These are phyloP conservation scores for Cyanidiococcus yangmingshanensis DNA, from an alignment of 23 red algal species.

Conservation along the genomic window DNA sequence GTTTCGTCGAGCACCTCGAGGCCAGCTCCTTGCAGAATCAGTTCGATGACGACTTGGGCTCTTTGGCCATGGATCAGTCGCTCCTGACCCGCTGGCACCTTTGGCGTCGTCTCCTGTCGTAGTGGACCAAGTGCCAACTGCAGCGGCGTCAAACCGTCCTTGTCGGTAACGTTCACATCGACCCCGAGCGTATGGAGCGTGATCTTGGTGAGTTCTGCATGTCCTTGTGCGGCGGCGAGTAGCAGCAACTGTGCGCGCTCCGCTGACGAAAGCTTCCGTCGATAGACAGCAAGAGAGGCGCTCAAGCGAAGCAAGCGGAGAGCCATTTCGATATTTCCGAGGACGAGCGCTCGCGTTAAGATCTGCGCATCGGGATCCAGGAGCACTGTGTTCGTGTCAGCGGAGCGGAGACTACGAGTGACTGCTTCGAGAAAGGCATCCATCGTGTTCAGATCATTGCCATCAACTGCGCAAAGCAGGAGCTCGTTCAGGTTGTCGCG, in stretches of 20 bases:
- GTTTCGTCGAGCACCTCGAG: not conserved
- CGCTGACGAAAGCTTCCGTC: not conserved
- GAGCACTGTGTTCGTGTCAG: not conserved
- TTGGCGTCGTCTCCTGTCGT: not conserved
- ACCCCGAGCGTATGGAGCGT: not conserved
- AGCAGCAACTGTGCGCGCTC: not conserved
- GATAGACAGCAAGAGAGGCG: not conserved
- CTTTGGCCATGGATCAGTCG: not conserved
- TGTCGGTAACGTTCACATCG: slow-evolving; percentile 16
- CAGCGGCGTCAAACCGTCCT: not conserved
- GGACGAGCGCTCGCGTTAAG: not conserved
- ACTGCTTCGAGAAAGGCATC: not conserved
- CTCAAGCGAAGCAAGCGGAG: not conserved
- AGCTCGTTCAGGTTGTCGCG: not conserved
- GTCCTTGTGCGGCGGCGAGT: not conserved
- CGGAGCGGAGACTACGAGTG: not conserved
- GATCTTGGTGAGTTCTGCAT: not conserved
- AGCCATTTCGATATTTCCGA: not conserved
- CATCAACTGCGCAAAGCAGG: not conserved
- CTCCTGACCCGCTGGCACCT: not conserved
- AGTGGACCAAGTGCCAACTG: slow-evolving; percentile 4
- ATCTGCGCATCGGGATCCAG: not conserved
- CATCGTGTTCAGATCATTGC: not conserved
- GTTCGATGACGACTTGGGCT: not conserved
- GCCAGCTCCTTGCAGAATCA: not conserved